A percentile compares a stretch with the other conserved stretches of the same genome.
Conservation (phyloP, 2,329 filamentous ascomycete genomes). For the Colletotrichum spaethianum region DNA sequence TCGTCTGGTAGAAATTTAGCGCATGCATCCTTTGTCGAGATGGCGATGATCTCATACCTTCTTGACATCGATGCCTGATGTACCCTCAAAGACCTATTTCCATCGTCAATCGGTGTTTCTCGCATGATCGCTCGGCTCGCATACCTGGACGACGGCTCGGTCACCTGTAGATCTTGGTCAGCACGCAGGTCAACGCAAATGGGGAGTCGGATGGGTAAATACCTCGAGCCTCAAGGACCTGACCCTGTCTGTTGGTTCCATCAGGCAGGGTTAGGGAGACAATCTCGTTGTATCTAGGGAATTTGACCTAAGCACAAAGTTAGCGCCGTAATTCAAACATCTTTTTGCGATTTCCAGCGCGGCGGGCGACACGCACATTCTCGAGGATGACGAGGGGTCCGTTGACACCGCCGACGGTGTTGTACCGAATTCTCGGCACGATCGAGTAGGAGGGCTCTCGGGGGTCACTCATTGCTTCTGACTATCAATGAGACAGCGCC, state of each 20-base stretch:
- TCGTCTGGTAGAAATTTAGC: slow-evolving; percentile 74
- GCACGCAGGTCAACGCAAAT: slow-evolving; percentile 37
- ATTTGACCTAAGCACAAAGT: slow-evolving; percentile 83
- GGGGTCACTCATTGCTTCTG: slow-evolving; percentile 64
- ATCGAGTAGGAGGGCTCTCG: slow-evolving; percentile 73
- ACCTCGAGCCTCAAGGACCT: slow-evolving; percentile 98
- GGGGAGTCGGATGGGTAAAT: slow-evolving; percentile 47
- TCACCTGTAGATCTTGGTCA: slow-evolving; percentile 72
- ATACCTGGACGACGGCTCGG: slow-evolving; percentile 94
- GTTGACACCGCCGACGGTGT: slow-evolving; percentile 98
- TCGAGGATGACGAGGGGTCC: slow-evolving; percentile 97
- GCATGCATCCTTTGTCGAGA: slow-evolving; percentile 18
- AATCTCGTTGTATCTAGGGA: slow-evolving; percentile 97
- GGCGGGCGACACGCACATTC: slow-evolving; percentile 75
- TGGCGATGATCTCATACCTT: slow-evolving; percentile 73
- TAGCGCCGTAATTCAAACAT: not conserved
- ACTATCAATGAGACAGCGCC: slow-evolving; percentile 47
- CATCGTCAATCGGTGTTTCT: slow-evolving; percentile 46
- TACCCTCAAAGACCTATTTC: slow-evolving; percentile 93
- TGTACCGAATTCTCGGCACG: slow-evolving; percentile 84
- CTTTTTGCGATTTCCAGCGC: slow-evolving; percentile 36
- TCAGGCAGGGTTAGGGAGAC: slow-evolving; percentile 95
- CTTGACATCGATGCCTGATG: slow-evolving; percentile 97
- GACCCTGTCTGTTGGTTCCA: slow-evolving; percentile 92
- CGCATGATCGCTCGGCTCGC: slow-evolving; percentile 40